A percentile compares a stretch with the other conserved stretches of the same genome.
Evolutionary conservation across 768 basidiomycete genomes (phyloP).

Genomic region (Cyclocybe cylindracea): DNA sequence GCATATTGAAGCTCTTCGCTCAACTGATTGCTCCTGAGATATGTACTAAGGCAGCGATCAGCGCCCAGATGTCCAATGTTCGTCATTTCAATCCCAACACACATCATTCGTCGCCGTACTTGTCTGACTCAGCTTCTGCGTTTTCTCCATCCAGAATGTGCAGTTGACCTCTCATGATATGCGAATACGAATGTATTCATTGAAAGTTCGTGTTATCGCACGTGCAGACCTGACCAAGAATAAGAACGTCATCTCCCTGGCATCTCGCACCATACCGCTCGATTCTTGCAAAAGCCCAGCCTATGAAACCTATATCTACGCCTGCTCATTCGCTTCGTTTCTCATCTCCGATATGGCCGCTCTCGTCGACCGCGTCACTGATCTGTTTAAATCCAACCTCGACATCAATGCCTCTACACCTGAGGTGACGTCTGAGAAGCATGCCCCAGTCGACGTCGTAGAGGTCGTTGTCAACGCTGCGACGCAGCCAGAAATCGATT

Average conservation of each 20-base stretch:
- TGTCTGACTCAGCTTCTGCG: no score
- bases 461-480: constrained; percentile 1
- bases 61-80: no score
- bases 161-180: no score
- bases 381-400: constrained; percentile 6
- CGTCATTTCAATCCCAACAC: no score
- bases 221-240: no score
- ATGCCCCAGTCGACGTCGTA: neutral
- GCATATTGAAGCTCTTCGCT: no score
- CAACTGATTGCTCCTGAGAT: no score
- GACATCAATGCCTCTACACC: neutral
- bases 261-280: constrained; percentile 9
- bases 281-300: constrained; percentile 5
- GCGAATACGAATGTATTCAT: no score
- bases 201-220: no score
- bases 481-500: constrained; percentile 39
- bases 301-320: neutral
- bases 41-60: no score
- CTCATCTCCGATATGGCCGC: constrained; percentile 3
- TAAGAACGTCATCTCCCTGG: constrained; percentile 5
- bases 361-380: constrained; percentile 10
- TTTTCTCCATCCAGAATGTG: no score
- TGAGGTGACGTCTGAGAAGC: neutral
- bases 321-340: neutral
- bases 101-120: no score